Base-by-base conservation (phyloP, 805 yeast species). In the Cyberlindnera petersonii region DNA sequence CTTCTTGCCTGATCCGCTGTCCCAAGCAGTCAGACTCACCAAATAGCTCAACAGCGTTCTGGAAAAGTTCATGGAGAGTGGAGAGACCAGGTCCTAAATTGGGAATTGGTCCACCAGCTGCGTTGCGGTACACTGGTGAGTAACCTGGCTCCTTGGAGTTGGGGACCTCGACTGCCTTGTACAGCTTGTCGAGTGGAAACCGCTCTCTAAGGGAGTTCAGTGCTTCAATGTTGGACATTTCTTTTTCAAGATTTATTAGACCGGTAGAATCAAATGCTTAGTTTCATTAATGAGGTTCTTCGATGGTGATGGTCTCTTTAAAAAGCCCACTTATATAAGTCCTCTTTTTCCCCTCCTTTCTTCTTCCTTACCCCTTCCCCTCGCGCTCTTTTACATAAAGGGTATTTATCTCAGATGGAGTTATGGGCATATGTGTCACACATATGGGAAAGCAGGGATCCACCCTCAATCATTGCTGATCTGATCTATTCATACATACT, bases 51-150 rank as follows among this genome's bases (percentile, higher is more conserved):
- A 57, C 66, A 1, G 73, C 55, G 39, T 62, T 58, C 31, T 61
- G 56, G 55, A 71, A 68, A 26, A 67, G 44, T 5, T 55, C 61
- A 42, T 63, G 54, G n/a, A 63, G 58, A 1, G 77, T 72, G 35
- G 66, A 61, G 8, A 66, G 36, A 1, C 54, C 37, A 3, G 44
- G 39, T 5, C 31, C 29, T 7, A 44, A 26, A 29, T 32, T 31
- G 4, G 47, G 47, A 23, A 67, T 48, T 24, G 51, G 29, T 20
- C 43, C 38, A 24, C 56, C 58, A 10, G 48, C 48, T 9, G 53
- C 59, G 34, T 61, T 70, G 23, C 81, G 57, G 48, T 68, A 74
- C 8, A 71, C 57, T 2, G 67, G 59, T 4, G 77, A 68, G 50
- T 56, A 66, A 4, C 78, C 79, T 1, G 59, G 58, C 39, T 61